phyloP scores from a whole-genome alignment of 163 green algal genomes.

The Volvox carteri region DNA sequence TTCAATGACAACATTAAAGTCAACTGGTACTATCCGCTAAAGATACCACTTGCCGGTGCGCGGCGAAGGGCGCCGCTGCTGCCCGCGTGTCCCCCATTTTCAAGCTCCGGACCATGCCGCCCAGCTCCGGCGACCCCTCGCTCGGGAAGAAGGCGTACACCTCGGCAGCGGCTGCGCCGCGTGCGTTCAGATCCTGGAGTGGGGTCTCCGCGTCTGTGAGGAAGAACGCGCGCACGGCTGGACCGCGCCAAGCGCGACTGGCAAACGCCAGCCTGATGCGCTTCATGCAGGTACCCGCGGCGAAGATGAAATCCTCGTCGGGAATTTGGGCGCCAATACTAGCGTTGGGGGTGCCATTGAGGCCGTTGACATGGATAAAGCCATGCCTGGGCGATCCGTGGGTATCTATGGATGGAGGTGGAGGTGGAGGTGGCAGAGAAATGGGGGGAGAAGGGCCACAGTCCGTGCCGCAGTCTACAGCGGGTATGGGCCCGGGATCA shows the following conservation, averaged over 20 bases:
- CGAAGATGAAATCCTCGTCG: slow-evolving; percentile 33
- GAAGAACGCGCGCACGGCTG: slow-evolving; percentile 23
- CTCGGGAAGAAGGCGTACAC: slow-evolving; percentile 30
- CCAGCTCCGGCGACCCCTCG: slow-evolving; percentile 19
- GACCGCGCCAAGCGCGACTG: slow-evolving; percentile 5
- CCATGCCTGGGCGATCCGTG: neutral
- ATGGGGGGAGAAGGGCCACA: too few relatives aligned
- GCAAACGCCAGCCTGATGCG: slow-evolving; percentile 20
- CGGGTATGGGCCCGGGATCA: too few relatives aligned
- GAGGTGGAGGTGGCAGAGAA: neutral
- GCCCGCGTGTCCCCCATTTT: slow-evolving; percentile 22
- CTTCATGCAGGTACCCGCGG: neutral
- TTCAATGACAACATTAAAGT: too few relatives aligned
- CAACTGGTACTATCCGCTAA: too few relatives aligned
- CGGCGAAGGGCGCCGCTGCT: slow-evolving; percentile 18
- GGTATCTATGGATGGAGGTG: neutral
- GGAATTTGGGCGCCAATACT: neutral
- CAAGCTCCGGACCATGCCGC: neutral
- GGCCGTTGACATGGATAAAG: neutral
- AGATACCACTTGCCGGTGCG: too few relatives aligned
- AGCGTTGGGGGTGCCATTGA: neutral
- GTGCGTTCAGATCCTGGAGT: neutral
- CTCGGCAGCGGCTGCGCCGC: neutral
- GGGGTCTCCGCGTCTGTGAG: slow-evolving; percentile 5
- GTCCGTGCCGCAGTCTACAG: too few relatives aligned